Evolutionary conservation across 129 eudicot genomes (phyloP).

Genomic region (Saposhnikovia divaricata): DNA sequence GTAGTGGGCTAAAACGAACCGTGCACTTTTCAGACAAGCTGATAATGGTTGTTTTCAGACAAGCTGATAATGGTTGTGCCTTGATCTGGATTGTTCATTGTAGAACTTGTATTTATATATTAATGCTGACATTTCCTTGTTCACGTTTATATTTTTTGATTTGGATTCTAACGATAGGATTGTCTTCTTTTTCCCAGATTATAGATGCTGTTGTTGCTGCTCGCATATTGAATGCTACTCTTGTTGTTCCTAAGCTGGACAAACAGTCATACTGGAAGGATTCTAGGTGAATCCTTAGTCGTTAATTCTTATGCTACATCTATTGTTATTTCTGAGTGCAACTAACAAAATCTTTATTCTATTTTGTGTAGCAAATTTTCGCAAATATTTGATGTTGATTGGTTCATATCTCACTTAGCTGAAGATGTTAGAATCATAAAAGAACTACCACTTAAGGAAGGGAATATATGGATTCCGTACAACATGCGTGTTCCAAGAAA

Average conservation of each 20-base stretch:
- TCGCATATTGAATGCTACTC: slow-evolving; percentile 92
- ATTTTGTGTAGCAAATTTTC: slow-evolving; percentile 73
- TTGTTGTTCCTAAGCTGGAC: slow-evolving; percentile 86
- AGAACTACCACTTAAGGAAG: slow-evolving; percentile 67
- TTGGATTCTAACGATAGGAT: background rate
- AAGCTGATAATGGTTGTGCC: background rate
- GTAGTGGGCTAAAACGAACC: background rate
- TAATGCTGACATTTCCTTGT: background rate
- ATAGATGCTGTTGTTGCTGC: slow-evolving; percentile 99
- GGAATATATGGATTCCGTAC: slow-evolving; percentile 49
- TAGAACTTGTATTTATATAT: background rate
- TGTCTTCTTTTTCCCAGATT: slow-evolving; percentile 38
- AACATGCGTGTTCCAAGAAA: slow-evolving; percentile 92
- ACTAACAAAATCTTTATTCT: slow-evolving; percentile 12
- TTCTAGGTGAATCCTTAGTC: slow-evolving; percentile 55
- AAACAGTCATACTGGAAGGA: slow-evolving; percentile 90
- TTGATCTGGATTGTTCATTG: background rate
- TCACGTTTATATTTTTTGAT: background rate
- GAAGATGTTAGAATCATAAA: slow-evolving; percentile 70
- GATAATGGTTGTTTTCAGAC: background rate
- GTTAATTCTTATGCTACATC: background rate
- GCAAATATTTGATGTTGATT: slow-evolving; percentile 79
- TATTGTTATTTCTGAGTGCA: background rate
- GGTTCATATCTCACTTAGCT: slow-evolving; percentile 74
- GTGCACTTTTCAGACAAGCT: background rate